Percentiles rank a stretch among this genome's conserved stretches.
Evolutionary conservation across 2,329 filamentous ascomycete genomes (phyloP).

Genomic region (Raffaelea ambrosiae): DNA sequence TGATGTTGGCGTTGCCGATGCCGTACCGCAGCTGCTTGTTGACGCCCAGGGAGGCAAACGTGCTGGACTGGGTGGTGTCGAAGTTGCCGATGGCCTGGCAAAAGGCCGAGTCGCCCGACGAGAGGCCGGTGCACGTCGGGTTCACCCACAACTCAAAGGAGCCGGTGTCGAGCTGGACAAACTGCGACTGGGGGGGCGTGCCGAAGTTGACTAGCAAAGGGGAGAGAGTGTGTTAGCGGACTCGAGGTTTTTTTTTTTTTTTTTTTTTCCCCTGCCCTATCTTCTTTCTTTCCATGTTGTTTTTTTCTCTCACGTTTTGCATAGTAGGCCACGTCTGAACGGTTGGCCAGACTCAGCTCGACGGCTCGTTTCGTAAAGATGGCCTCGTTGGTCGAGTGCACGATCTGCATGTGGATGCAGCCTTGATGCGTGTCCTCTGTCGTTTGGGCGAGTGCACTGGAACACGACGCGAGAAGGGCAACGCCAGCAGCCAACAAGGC

Average conservation of each 20-base stretch:
- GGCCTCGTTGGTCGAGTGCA: conserved; percentile 32
- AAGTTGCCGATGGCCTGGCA: conserved; percentile 38
- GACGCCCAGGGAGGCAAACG: conserved; percentile 22
- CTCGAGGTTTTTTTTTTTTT: not conserved
- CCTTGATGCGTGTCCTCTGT: conserved; percentile 15
- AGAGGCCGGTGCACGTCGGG: conserved; percentile 42
- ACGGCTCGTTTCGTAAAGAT: conserved; percentile 33
- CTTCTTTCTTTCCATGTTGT: too few species aligned
- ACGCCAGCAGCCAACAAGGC: not conserved
- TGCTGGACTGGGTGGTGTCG: conserved; percentile 31
- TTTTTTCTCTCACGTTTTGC: conserved; percentile 27
- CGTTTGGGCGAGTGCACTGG: not conserved
- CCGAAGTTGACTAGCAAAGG: conserved; percentile 38
- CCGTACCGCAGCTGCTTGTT: conserved; percentile 38
- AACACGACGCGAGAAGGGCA: too few species aligned
- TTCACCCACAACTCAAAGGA: conserved; percentile 58
- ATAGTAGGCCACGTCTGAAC: conserved; percentile 46
- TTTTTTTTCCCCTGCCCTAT: too few species aligned
- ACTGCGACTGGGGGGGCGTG: conserved; percentile 43
- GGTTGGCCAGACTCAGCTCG: conserved; percentile 37
- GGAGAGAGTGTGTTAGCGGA: not conserved
- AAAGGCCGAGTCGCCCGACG: conserved; percentile 30
- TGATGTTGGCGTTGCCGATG: conserved; percentile 40
- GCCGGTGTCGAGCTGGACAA: conserved; percentile 49
- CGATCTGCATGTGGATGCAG: conserved; percentile 30